phyloP scores from a whole-genome alignment of 1,139 yeast genomes.

The Saccharomyces hybrid region DNA sequence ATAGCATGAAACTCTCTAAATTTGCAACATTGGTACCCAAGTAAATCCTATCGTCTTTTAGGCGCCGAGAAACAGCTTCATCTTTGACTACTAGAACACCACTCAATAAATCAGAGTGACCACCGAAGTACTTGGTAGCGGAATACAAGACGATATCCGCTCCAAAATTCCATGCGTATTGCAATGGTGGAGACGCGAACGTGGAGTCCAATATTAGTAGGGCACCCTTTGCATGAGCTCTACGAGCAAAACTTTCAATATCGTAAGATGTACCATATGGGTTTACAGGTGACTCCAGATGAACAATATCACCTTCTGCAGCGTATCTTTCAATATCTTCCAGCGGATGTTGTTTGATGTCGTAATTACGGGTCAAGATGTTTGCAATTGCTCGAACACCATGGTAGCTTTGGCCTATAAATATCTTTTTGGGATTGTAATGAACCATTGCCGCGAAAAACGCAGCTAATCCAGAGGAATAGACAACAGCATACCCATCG shows the following conservation, averaged over 20 bases:
- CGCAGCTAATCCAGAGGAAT: slow-evolving; percentile 75
- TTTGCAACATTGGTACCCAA: slow-evolving; percentile 77
- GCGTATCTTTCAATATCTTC: slow-evolving; percentile 43
- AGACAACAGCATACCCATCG: slow-evolving; percentile 52
- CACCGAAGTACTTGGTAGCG: slow-evolving; percentile 87
- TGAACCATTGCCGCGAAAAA: slow-evolving; percentile 68
- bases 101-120: slow-evolving; percentile 83
- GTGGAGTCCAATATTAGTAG: slow-evolving; percentile 72
- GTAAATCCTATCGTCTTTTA: slow-evolving; percentile 56
- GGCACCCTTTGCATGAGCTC: slow-evolving; percentile 69
- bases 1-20: slow-evolving; percentile 63
- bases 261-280: slow-evolving; percentile 72
- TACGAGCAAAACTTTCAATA: slow-evolving; percentile 51
- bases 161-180: slow-evolving; percentile 70
- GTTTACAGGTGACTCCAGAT: slow-evolving; percentile 81
- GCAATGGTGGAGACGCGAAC: slow-evolving; percentile 89
- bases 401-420: slow-evolving; percentile 77
- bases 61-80: slow-evolving; percentile 36
- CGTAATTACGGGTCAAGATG: slow-evolving; percentile 54
- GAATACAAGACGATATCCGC: slow-evolving; percentile 84
- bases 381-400: slow-evolving; percentile 70
- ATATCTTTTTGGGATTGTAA: slow-evolving; percentile 65
- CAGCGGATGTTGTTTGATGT: slow-evolving; percentile 46
- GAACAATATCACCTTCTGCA: slow-evolving; percentile 69
- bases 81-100: slow-evolving; percentile 68